Conservation (phyloP, 306 rosid species). For the Glycine soja region DNA sequence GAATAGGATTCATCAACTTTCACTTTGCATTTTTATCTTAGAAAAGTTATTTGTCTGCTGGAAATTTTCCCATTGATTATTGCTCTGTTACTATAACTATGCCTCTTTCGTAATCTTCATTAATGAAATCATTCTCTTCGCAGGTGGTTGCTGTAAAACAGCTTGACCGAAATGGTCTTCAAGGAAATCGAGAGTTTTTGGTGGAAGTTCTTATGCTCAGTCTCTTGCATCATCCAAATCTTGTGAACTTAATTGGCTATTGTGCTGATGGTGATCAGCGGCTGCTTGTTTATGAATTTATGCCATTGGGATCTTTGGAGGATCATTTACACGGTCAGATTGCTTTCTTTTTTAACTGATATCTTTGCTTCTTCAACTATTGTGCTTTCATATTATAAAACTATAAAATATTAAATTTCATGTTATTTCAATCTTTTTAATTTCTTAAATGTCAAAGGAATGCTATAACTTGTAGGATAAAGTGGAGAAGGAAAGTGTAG, state of each 20-base stretch:
- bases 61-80: constrained; percentile 17
- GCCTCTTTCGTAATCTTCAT: constrained; percentile 28
- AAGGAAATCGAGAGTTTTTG: constrained; percentile 97
- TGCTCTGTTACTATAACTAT: background rate
- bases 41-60: constrained; percentile 2
- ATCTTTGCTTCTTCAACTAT: constrained; percentile 26
- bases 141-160: constrained; percentile 99
- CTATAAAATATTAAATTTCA: constrained; percentile 19
- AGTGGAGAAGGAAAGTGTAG: background rate
- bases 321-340: constrained; percentile 97
- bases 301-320: constrained; percentile 99
- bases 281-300: constrained; percentile 95
- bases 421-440: background rate
- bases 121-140: constrained; percentile 47
- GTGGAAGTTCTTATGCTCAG: constrained; percentile 99
- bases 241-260: constrained; percentile 95
- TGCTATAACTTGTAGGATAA: constrained; percentile 3
- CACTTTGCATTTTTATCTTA: constrained; percentile 20
- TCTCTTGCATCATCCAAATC: constrained; percentile 96
- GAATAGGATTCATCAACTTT: constrained; percentile 13
- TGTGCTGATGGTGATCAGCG: constrained; percentile 99
- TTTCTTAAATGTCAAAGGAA: constrained; percentile 16
- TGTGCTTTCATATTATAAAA: constrained; percentile 12
- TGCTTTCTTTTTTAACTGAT: constrained; percentile 46
- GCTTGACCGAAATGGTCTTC: constrained; percentile 97